Evolutionary conservation across 768 basidiomycete genomes (phyloP).

Genomic region (Asterophora parasitica): DNA sequence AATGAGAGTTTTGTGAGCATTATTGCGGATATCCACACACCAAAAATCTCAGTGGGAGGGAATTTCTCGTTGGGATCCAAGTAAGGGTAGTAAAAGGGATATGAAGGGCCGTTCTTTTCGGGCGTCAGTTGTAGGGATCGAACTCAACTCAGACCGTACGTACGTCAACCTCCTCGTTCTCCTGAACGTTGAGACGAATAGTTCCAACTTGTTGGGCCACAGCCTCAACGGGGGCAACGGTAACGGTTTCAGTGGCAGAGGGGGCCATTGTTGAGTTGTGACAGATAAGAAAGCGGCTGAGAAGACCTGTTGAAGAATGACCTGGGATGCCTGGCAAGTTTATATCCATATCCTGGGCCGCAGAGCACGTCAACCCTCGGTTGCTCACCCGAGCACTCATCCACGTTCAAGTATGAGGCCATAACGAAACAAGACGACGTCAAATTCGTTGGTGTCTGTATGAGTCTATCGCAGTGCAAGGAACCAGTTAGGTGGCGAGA

Average conservation of each 20-base stretch:
- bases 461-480: no score
- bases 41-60: slow-evolving; percentile 42
- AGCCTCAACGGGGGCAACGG: not conserved
- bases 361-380: no score
- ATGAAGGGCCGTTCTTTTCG: slow-evolving; percentile 30
- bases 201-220: not conserved
- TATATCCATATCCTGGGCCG: no score
- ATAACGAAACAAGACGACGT: no score
- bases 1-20: not conserved
- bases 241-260: slow-evolving; percentile 3
- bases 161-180: not conserved
- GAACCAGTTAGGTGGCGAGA: no score
- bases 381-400: no score
- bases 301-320: no score
- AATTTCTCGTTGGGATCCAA: slow-evolving; percentile 46
- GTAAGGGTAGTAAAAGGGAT: slow-evolving; percentile 46
- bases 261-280: not conserved
- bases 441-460: no score
- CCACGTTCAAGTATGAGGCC: no score
- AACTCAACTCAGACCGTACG: not conserved
- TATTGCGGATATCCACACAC: slow-evolving; percentile 19
- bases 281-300: no score
- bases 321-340: no score
- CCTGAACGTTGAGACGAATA: not conserved
- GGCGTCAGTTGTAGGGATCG: not conserved